Evolutionary conservation across 768 basidiomycete species (phyloP), one percentile per base, ranked within the genome.

Genomic region (Boletus vermiculosoides): DNA sequence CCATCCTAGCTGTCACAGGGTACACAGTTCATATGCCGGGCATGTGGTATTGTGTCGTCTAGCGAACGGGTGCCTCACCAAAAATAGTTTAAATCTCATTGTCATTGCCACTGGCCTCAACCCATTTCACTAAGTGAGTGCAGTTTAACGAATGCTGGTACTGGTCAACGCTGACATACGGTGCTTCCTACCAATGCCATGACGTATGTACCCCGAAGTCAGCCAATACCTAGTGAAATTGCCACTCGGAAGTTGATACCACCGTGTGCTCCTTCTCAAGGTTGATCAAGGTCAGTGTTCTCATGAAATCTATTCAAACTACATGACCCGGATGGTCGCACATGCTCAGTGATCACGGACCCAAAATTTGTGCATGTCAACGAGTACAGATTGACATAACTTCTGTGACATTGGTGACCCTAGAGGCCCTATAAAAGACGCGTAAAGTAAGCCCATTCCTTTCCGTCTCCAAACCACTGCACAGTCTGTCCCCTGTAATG

Each of bases 341-440:
- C 64, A 60, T 68, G 52, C 44, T 56, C 12, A 37, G 54, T 53
- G 34, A 42, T 60, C 54, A 60, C 49, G 53, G 51, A 55, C 25
- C 11, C 47, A 23, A 55, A 41, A 25, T 40, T 10, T 25, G n/a
- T 23, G 20, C n/a, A 9, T 25, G 45, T n/a, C 46, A 18, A 44
- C 30, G 18, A 16, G 49, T 50, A 25, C 31, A n/a, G 39, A 42
- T 40, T 28, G 44, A 48, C 22, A 47, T 45, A 30, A 18, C 22
- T 36, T 47, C 48, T 34, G 49, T 13, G 22, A 23, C 39, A 25
- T 44, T 30, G 31, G 23, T 15, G 22, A 16, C 22, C 23, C 6
- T 12, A 7, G 30, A 20, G 11, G 16, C 16, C 25, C 45, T 56
- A 63, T 68, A 68, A 68, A 57, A 52, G 37, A 22, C 18, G 30